A percentile compares a stretch with the other conserved stretches of the same genome.
These are phyloP conservation scores for Hyphodiscus hymeniophilus DNA, from an alignment of 495 filamentous ascomycete genomes.

Conservation along the genomic window DNA sequence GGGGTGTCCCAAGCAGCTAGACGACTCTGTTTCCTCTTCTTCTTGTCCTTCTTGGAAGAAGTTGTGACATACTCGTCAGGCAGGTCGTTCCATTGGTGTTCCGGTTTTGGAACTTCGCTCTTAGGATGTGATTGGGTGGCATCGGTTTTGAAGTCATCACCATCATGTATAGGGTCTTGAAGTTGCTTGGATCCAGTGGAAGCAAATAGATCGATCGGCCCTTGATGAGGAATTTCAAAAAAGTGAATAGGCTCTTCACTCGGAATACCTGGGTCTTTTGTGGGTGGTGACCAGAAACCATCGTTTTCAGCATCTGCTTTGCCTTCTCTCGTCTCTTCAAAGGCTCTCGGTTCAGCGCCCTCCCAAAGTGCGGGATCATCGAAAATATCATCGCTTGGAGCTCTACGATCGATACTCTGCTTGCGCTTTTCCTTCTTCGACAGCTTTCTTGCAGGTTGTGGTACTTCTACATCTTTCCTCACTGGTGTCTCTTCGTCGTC, in stretches of 20 bases:
- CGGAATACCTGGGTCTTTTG: conserved; percentile 1
- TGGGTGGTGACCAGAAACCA: conserved; percentile 19
- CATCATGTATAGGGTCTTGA: background rate
- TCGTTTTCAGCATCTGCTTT: conserved; percentile 13
- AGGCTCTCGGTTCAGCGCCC: conserved; percentile 33
- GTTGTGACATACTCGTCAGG: background rate
- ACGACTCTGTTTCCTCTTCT: background rate
- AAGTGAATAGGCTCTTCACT: conserved; percentile 1
- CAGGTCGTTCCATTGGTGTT: background rate
- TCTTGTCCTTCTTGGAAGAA: conserved; percentile 6
- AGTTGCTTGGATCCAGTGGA: background rate
- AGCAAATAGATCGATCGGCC: background rate
- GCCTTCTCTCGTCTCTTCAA: conserved; percentile 16
- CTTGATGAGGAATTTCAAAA: background rate
- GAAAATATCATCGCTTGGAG: conserved; percentile 33
- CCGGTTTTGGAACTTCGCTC: background rate
- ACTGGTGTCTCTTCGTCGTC: background rate
- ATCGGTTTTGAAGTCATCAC: background rate
- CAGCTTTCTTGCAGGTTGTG: conserved; percentile 12
- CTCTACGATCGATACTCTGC: conserved; percentile 25
- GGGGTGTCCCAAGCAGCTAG: background rate
- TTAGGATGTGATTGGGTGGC: background rate
- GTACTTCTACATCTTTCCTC: background rate
- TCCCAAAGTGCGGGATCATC: conserved; percentile 45
- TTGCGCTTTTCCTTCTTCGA: conserved; percentile 24